Percentiles rank a stretch among this genome's conserved stretches.
Conservation (phyloP, 306 rosid genomes). For the Trichosanthes cucumerina region DNA sequence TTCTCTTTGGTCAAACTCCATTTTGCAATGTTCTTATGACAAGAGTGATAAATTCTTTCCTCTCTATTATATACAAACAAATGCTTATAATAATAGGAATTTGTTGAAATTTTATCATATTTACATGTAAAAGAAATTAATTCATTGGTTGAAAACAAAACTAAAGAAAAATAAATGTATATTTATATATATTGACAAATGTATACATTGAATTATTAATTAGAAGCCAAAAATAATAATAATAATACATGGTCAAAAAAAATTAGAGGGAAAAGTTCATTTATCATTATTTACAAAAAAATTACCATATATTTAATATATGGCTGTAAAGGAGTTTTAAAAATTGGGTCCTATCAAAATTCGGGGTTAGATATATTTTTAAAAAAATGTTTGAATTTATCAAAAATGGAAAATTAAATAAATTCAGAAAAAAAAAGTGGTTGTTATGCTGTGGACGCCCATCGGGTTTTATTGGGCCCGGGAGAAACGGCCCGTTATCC, state of each 20-base stretch:
- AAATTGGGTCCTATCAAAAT: too few species aligned
- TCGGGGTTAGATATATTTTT: too few species aligned
- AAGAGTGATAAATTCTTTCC: not conserved
- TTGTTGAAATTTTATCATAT: not conserved
- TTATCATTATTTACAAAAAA: too few species aligned
- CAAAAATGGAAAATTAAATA: too few species aligned
- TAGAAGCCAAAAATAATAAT: too few species aligned
- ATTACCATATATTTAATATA: too few species aligned
- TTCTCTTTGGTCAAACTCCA: not conserved
- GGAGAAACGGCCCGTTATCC: constrained; percentile 13
- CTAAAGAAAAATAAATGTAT: not conserved
- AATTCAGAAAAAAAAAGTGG: not conserved
- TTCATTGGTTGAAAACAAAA: not conserved
- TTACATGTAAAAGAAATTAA: not conserved
- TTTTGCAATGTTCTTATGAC: not conserved
- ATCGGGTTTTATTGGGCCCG: not conserved
- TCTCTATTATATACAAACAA: not conserved
- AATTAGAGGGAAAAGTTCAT: too few species aligned
- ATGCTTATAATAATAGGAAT: not conserved
- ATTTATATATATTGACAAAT: too few species aligned
- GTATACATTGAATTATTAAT: not conserved
- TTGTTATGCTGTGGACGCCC: not conserved
- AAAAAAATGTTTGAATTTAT: too few species aligned
- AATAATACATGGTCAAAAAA: too few species aligned
- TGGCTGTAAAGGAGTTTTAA: too few species aligned